Conservation (phyloP, 768 basidiomycete species). For the Paxillus involutus region DNA sequence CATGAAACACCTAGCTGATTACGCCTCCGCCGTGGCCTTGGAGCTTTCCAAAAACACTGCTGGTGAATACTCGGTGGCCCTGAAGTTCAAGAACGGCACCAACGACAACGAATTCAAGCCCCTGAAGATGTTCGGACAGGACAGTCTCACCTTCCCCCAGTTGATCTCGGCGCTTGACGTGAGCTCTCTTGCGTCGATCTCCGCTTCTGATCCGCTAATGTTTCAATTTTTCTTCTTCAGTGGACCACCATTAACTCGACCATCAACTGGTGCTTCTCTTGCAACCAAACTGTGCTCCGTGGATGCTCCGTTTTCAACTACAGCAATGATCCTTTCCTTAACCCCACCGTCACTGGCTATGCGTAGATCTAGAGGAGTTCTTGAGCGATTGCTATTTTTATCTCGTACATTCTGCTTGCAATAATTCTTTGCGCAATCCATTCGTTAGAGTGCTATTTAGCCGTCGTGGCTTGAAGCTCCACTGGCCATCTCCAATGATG, state of each 20-base stretch:
- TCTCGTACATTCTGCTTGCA: neutral
- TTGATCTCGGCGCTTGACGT: conserved; percentile 22
- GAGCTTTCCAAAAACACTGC: conserved; percentile 63
- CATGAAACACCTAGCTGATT: conserved; percentile 43
- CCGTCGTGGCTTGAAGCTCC: no score
- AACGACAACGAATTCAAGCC: conserved; percentile 49
- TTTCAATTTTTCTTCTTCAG: conserved; percentile 8
- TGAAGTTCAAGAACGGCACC: conserved; percentile 85
- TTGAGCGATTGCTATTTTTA: neutral
- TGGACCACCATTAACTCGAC: conserved; percentile 30
- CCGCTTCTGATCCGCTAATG: neutral
- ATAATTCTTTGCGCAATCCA: neutral
- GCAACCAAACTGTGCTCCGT: conserved; percentile 32
- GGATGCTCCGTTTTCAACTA: conserved; percentile 33
- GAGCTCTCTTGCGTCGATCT: neutral
- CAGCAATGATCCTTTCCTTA: conserved; percentile 27
- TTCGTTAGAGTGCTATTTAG: neutral
- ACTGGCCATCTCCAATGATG: no score
- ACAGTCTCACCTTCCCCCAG: conserved; percentile 20
- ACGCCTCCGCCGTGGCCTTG: conserved; percentile 67
- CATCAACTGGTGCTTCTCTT: conserved; percentile 32
- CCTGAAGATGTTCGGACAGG: conserved; percentile 63
- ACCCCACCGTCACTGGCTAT: conserved; percentile 43
- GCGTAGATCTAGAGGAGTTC: neutral
- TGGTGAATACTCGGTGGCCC: conserved; percentile 70